Evolutionary conservation across 140 eudicot species (phyloP), one percentile per base, ranked within the genome.

Genomic region (Senecio squalidus): DNA sequence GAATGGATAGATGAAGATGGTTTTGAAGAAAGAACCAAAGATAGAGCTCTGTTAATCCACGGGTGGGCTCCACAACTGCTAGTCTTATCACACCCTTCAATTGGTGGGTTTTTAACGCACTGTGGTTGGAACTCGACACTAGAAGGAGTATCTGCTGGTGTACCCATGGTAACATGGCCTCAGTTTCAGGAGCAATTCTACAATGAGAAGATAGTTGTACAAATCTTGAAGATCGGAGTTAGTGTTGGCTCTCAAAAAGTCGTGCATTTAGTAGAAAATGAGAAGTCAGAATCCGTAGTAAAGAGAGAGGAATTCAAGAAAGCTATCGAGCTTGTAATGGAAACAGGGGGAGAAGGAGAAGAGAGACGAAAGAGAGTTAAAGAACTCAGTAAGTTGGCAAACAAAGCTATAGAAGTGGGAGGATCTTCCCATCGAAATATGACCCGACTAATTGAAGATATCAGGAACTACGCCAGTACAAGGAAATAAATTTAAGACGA

Each of bases 61-160:
- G 70, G 60, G 34, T 64, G 70, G 70, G 70, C 70, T 11, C 70
- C 70, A 7, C 70, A 64, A 15, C 31, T 64, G 48, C 55, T 52
- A 52, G 36, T 15, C 34, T 25, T 34, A 11, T 56, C 49, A 31
- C 69, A 64, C 45, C 70, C 67, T 9, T 44, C 46, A 13, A 52
- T 68, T 25, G 60, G 70, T 13, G 74, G 58, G 9, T 77, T 77
- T 61, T 55, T 77, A 21, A 77, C 82, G 8, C 78, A 77, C 25
- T 77, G 78, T 55, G 78, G 82, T 2, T 77, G 76, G 76, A 76
- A 76, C 41, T 76, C 81, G 4, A 69, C 60, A n/a, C 39, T 76
- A 10, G 76, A 76, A 60, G 75, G 78, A 14, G 45, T 77, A 0
- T 43, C 64, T 55, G 68, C 64, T 23, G 72, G 76, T 5, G 47